These are phyloP conservation scores for Clathrus columnatus DNA, from an alignment of 768 basidiomycete genomes.

Conservation along the genomic window DNA sequence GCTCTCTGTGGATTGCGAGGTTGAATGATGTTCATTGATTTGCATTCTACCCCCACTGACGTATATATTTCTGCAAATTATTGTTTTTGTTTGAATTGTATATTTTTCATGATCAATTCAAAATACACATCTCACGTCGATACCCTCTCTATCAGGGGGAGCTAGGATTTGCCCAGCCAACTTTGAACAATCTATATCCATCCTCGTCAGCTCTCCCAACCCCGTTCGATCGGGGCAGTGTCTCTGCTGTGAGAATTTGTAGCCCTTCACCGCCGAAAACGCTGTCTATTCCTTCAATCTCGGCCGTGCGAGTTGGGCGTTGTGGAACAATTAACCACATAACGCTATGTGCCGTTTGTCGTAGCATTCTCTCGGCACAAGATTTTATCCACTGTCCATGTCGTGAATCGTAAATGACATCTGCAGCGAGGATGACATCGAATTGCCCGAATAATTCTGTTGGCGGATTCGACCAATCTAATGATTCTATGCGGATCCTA, in stretches of 20 bases:
- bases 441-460: conserved; percentile 33
- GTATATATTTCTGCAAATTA: background rate
- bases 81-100: background rate
- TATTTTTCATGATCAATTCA: background rate
- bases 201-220: conserved; percentile 63
- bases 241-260: conserved; percentile 39
- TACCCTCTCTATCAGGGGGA: conserved; percentile 3
- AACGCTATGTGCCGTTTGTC: conserved; percentile 27
- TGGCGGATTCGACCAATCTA: conserved; percentile 59
- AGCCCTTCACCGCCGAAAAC: conserved; percentile 36
- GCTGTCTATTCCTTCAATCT: conserved; percentile 46
- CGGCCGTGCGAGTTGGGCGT: conserved; percentile 53
- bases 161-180: conserved; percentile 47
- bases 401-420: conserved; percentile 65
- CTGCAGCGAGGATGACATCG: conserved; percentile 69
- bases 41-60: background rate
- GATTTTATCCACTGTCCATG: conserved; percentile 63
- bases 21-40: background rate
- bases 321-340: conserved; percentile 72
- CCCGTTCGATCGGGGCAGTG: conserved; percentile 40
- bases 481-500: conserved; percentile 29
- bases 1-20: conserved; percentile 51
- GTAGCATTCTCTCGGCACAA: conserved; percentile 48
- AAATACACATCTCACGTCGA: background rate
- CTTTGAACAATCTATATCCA: conserved; percentile 59